Conservation (phyloP, 495 filamentous ascomycete species). For the Xylaria bambusicola region DNA sequence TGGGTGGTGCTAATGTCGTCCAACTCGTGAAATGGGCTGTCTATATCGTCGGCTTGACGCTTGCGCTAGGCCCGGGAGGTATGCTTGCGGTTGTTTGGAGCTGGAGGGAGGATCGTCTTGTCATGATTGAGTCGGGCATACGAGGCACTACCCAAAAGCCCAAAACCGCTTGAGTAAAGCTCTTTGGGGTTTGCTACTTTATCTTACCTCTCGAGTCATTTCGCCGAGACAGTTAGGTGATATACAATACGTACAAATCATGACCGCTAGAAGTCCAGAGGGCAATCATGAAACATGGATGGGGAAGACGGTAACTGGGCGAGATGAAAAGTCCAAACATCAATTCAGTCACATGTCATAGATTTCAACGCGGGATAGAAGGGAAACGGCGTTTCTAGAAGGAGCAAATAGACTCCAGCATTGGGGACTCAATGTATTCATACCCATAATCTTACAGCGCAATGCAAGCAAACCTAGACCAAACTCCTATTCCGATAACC, state of each 20-base stretch:
- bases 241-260: no score
- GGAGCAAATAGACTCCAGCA: neutral
- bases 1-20: neutral
- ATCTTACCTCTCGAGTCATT: neutral
- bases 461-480: neutral
- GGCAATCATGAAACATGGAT: no score
- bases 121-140: constrained; percentile 25
- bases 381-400: neutral
- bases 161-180: constrained; percentile 19
- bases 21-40: constrained; percentile 20
- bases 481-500: constrained; percentile 9
- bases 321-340: no score
- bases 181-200: neutral
- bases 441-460: constrained; percentile 8
- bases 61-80: constrained; percentile 33
- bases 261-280: no score
- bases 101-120: constrained; percentile 39
- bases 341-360: neutral
- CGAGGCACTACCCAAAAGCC: constrained; percentile 26
- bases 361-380: neutral
- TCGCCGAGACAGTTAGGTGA: neutral
- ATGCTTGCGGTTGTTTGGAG: constrained; percentile 32
- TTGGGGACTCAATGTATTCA: neutral
- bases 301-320: no score
- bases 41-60: constrained; percentile 11